Evolutionary conservation across 1,284 basidiomycete species (phyloP).

Genomic region (Gomphus bonarii): DNA sequence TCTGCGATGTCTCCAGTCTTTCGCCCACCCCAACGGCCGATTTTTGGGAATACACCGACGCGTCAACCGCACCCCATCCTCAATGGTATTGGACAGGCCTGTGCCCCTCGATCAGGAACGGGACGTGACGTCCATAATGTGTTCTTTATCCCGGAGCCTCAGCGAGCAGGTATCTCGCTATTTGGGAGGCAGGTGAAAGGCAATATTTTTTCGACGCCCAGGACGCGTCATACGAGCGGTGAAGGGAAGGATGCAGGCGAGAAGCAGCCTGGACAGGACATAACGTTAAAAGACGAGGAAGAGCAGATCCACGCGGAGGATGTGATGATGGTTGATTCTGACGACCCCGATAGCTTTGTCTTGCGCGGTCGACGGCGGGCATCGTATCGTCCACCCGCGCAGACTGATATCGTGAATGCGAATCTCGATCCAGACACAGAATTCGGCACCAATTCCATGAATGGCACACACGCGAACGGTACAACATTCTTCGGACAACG

Average conservation of each 20-base stretch:
- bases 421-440: neutral
- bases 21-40: neutral
- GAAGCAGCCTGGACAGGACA: neutral
- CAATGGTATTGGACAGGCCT: neutral
- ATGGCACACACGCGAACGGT: neutral
- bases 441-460: neutral
- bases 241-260: neutral
- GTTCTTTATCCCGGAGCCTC: neutral
- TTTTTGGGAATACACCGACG: neutral
- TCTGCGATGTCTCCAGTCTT: neutral
- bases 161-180: neutral
- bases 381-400: neutral
- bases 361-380: conserved; percentile 1
- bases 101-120: neutral
- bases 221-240: neutral
- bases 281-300: neutral
- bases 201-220: neutral
- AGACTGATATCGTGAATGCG: neutral
- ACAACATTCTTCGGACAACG: neutral
- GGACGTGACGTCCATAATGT: neutral
- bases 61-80: neutral
- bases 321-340: conserved; percentile 5
- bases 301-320: neutral
- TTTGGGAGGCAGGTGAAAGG: neutral
- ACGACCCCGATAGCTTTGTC: conserved; percentile 9